Evolutionary conservation across 495 filamentous ascomycete species (phyloP).

Genomic region (Aspergillus taichungensis): DNA sequence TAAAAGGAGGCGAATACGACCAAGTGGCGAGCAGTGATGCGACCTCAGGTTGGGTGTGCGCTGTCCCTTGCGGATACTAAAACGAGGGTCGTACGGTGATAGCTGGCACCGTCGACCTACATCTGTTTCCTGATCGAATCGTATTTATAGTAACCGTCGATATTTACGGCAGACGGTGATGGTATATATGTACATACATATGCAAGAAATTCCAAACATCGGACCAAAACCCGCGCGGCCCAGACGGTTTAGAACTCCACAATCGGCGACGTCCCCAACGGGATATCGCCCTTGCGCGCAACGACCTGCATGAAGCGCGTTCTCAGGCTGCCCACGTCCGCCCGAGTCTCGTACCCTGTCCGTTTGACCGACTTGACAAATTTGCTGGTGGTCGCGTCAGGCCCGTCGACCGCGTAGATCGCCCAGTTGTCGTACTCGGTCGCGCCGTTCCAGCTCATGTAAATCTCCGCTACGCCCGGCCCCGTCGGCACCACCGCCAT

Average conservation of each 20-base stretch:
- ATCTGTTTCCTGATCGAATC: too few relatives aligned
- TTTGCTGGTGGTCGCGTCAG: conserved; percentile 11
- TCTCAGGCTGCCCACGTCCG: conserved; percentile 13
- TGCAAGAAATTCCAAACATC: background rate
- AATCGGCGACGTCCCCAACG: conserved; percentile 20
- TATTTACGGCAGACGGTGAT: too few relatives aligned
- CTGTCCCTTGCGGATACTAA: too few relatives aligned
- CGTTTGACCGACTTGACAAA: conserved; percentile 18
- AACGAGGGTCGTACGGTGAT: too few relatives aligned
- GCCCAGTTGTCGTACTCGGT: conserved; percentile 35
- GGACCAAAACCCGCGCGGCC: background rate
- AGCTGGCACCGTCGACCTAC: too few relatives aligned
- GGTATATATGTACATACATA: background rate
- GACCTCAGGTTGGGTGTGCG: too few relatives aligned
- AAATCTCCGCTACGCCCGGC: conserved; percentile 10
- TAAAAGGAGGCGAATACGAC: too few relatives aligned
- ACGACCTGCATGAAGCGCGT: conserved; percentile 23
- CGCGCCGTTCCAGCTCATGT: conserved; percentile 37
- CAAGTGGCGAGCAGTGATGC: too few relatives aligned
- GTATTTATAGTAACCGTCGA: too few relatives aligned
- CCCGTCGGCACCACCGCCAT: conserved; percentile 13
- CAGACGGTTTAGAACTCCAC: conserved; percentile 10
- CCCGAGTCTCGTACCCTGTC: conserved; percentile 26
- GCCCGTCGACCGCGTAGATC: conserved; percentile 17
- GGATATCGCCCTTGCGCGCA: conserved; percentile 20